Base-by-base conservation (phyloP, 2,329 filamentous ascomycete species). In the Neonectria sp. region DNA sequence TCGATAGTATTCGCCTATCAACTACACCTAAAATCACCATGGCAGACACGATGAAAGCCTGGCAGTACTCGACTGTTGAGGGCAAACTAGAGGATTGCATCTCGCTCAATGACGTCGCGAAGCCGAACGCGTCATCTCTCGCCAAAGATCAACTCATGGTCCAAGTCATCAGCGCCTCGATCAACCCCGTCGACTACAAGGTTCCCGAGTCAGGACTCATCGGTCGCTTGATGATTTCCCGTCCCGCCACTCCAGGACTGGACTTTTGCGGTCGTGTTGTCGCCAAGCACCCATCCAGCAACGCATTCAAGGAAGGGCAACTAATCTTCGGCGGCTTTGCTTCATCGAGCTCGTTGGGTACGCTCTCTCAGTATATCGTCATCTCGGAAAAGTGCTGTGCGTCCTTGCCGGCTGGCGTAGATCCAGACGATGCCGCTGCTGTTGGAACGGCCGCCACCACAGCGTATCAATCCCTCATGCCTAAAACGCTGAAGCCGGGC, bases 221-320 rank as follows among this genome's bases (percentile, higher is more conserved):
- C 31, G 75, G 81, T 15, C 76, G 75, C 15, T 17, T 67, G 37
- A 60, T 63, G 65, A 40, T 67, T 13, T 24, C 49, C 3, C 55
- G 29, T 2, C 82, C 84, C 3, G 78, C 79, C 5, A 80, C 76
- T 5, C 84, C 85, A 0, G 81, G 82, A 13, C 72, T 80, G 29
- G 86, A 88, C 73, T 86, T 83, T 69, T 80, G 81, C 64, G 86
- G 86, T 25, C 80, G 75, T 25, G 81, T 87, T 17, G 79, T 82
- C 27, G 71, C 73, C 21, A 67, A 53, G 24, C 57, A 68, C n/a
- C 21, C 46, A 17, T 49, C 46, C 8, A 35, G 21, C 13, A 60
- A 24, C 2, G 9, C 31, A 1, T 37, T 63, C 8, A 21, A 63
- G 12, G 51, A 59, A 15, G 55, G 55, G 1, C 49, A 63, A 25